Evolutionary conservation across 2,329 filamentous ascomycete genomes (phyloP).

Genomic region (Penicillium palitans): DNA sequence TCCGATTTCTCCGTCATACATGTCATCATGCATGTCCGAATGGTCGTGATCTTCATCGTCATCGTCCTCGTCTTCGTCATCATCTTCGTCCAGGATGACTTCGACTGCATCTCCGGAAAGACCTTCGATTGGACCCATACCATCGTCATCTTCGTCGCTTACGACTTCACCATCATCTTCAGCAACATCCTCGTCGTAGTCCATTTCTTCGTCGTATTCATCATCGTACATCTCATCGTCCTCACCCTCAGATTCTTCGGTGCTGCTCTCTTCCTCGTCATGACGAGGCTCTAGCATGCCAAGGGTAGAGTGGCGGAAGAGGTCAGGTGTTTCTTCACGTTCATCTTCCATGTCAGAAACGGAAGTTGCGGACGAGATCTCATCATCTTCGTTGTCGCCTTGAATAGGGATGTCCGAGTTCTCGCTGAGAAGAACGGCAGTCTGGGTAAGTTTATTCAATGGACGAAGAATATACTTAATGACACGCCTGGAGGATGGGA

Average conservation of each 20-base stretch:
- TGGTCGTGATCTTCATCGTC: slow-evolving; percentile 59
- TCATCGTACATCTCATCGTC: slow-evolving; percentile 94
- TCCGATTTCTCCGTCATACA: slow-evolving; percentile 56
- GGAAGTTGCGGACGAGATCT: slow-evolving; percentile 82
- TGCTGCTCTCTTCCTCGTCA: slow-evolving; percentile 78
- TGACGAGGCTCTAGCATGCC: slow-evolving; percentile 88
- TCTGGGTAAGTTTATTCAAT: slow-evolving; percentile 80
- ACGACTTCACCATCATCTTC: slow-evolving; percentile 81
- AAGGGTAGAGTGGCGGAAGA: slow-evolving; percentile 93
- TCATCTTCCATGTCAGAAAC: slow-evolving; percentile 84
- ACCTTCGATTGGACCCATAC: slow-evolving; percentile 72
- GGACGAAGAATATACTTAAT: slow-evolving; percentile 96
- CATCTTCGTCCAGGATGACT: slow-evolving; percentile 77
- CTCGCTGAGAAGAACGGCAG: slow-evolving; percentile 81
- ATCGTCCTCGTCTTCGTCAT: slow-evolving; percentile 64
- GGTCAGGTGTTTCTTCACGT: slow-evolving; percentile 90
- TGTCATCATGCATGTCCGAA: slow-evolving; percentile 60
- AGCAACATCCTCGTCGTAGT: slow-evolving; percentile 81
- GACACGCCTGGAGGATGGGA: slow-evolving; percentile 86
- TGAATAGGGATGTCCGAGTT: slow-evolving; percentile 70
- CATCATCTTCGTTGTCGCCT: slow-evolving; percentile 75
- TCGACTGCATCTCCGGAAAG: slow-evolving; percentile 69
- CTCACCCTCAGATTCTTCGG: slow-evolving; percentile 66
- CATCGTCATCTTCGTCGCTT: slow-evolving; percentile 83
- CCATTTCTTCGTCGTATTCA: slow-evolving; percentile 85